Percentiles rank a stretch among this genome's conserved stretches.
These are phyloP conservation scores for Trichoderma gracile DNA, from an alignment of 2,329 filamentous ascomycete species.

Conservation along the genomic window DNA sequence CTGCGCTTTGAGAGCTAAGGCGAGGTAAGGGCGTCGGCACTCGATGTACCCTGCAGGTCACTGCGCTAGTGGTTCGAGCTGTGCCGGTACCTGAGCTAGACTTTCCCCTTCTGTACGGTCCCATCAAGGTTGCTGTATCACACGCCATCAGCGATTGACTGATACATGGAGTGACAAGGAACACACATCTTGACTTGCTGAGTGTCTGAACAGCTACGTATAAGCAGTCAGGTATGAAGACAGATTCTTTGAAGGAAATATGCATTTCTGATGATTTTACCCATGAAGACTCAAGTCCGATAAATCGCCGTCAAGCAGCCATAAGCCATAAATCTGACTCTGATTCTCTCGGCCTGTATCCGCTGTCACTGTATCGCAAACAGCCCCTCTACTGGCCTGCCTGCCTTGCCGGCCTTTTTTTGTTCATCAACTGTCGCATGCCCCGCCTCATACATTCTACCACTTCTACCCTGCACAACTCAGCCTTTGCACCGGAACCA, in stretches of 20 bases:
- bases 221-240: no score
- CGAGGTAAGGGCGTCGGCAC: background rate
- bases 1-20: slow-evolving; percentile 11
- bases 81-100: slow-evolving; percentile 8
- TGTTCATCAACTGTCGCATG: slow-evolving; percentile 24
- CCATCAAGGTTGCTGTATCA: slow-evolving; percentile 12
- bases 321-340: background rate
- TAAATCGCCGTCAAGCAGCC: background rate
- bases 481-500: background rate
- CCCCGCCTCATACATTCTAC: slow-evolving; percentile 26
- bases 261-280: no score
- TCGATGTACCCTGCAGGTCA: slow-evolving; percentile 6
- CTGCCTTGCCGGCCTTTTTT: background rate
- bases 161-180: background rate
- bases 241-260: no score
- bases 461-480: slow-evolving; percentile 22
- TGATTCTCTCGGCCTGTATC: background rate
- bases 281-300: no score
- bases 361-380: slow-evolving; percentile 15
- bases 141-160: no score
- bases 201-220: no score
- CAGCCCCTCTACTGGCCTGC: slow-evolving; percentile 13
- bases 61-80: background rate
- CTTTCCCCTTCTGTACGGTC: background rate
- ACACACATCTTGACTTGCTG: background rate